phyloP scores from a whole-genome alignment of 257 asterid genomes.

The Nicotiana tabacum region DNA sequence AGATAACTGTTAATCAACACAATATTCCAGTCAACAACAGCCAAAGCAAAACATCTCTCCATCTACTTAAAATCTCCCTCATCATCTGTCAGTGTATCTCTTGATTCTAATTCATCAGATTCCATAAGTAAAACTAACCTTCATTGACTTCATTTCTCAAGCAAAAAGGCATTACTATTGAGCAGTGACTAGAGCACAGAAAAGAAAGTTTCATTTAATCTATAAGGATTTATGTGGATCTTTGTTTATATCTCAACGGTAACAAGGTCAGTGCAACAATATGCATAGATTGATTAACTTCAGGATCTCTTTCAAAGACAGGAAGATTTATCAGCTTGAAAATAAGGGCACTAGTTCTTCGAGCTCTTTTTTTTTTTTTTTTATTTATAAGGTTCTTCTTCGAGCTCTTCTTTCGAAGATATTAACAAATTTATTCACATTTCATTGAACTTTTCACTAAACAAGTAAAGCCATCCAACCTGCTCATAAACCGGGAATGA shows the following conservation, averaged over 20 bases:
- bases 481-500: slow-evolving; percentile 93
- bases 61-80: slow-evolving; percentile 1
- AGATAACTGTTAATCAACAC: background rate
- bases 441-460: background rate
- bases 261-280: background rate
- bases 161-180: background rate
- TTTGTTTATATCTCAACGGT: background rate
- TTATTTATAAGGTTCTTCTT: background rate
- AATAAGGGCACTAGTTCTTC: background rate
- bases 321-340: background rate
- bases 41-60: background rate
- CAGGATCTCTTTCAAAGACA: slow-evolving; percentile 2
- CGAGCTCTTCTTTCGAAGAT: background rate
- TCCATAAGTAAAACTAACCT: background rate
- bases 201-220: background rate
- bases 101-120: background rate
- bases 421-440: background rate
- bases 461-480: slow-evolving; percentile 33
- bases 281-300: background rate
- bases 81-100: background rate
- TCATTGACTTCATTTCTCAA: background rate
- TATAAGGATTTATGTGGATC: background rate
- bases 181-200: background rate
- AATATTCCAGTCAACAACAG: background rate
- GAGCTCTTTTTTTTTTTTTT: background rate